These are phyloP conservation scores for Alternaria burnsii DNA, from an alignment of 2,329 filamentous ascomycete species.

Conservation along the genomic window DNA sequence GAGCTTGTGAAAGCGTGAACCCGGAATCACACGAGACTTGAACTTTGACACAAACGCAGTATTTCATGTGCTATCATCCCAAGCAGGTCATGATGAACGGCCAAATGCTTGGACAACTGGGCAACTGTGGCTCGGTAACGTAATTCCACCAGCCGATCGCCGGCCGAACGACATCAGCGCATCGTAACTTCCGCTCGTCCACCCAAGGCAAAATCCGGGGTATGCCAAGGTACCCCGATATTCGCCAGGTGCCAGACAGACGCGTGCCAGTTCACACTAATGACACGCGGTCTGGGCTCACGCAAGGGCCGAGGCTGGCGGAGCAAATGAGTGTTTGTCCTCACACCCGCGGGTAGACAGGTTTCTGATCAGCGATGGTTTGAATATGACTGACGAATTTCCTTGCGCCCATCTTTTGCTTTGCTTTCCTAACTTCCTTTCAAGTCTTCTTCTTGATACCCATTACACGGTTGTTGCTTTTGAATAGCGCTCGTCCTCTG, in stretches of 20 bases:
- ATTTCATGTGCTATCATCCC: not conserved
- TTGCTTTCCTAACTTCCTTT: constrained; percentile 13
- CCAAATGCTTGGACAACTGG: constrained; percentile 6
- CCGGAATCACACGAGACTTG: constrained; percentile 3
- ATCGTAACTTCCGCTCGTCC: constrained; percentile 47
- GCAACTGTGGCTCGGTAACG: constrained; percentile 17
- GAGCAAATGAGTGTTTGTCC: constrained; percentile 36
- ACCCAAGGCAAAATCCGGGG: constrained; percentile 43
- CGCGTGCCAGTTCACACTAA: constrained; percentile 30
- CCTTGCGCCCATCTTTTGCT: constrained; percentile 15
- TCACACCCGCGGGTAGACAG: constrained; percentile 44
- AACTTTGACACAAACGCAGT: not conserved
- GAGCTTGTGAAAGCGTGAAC: constrained; percentile 22
- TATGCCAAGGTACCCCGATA: constrained; percentile 16
- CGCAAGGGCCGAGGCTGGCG: constrained; percentile 46
- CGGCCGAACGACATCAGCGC: constrained; percentile 37
- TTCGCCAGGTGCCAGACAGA: constrained; percentile 15
- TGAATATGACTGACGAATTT: constrained; percentile 38
- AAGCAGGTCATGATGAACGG: constrained; percentile 4
- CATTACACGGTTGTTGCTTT: constrained; percentile 5
- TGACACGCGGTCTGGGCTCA: constrained; percentile 34
- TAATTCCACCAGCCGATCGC: constrained; percentile 37
- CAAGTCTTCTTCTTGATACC: constrained; percentile 15
- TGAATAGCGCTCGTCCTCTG: constrained; percentile 24
- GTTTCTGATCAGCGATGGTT: constrained; percentile 14